Evolutionary conservation across 306 rosid species (phyloP).

Genomic region (Hylodesmum podocarpum): DNA sequence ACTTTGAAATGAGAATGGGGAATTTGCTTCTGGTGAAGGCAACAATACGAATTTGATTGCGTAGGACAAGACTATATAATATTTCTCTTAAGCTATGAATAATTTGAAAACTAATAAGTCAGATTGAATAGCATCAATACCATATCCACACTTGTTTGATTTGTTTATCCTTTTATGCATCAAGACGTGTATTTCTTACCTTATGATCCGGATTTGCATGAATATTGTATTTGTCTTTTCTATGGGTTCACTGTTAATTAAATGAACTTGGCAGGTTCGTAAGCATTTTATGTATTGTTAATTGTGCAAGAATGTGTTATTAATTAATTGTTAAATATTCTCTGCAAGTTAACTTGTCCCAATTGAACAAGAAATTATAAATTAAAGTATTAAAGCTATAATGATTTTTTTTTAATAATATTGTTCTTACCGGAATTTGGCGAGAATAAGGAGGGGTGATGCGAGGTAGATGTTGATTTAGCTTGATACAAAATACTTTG

Average conservation of each 20-base stretch:
- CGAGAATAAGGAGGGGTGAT: too few relatives aligned
- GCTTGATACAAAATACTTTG: too few relatives aligned
- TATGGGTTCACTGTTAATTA: not conserved
- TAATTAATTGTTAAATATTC: not conserved
- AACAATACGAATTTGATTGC: not conserved
- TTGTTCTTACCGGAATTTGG: too few relatives aligned
- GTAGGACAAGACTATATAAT: not conserved
- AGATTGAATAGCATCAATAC: not conserved
- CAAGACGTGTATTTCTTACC: not conserved
- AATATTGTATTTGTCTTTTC: not conserved
- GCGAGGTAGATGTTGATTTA: too few relatives aligned
- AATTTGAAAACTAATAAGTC: not conserved
- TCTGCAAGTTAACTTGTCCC: not conserved
- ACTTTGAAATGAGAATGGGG: not conserved
- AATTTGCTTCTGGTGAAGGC: not conserved
- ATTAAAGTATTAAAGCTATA: too few relatives aligned
- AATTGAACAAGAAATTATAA: not conserved
- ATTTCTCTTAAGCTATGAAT: not conserved
- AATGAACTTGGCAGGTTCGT: not conserved
- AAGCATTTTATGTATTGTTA: not conserved
- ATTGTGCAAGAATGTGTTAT: too few relatives aligned
- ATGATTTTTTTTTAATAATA: too few relatives aligned
- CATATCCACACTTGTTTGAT: not conserved
- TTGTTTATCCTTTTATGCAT: not conserved
- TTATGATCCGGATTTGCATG: not conserved